Evolutionary conservation across 2,329 filamentous ascomycete genomes (phyloP), one percentile per base, ranked within the genome.

Genomic region (Fusarium mexicanum): DNA sequence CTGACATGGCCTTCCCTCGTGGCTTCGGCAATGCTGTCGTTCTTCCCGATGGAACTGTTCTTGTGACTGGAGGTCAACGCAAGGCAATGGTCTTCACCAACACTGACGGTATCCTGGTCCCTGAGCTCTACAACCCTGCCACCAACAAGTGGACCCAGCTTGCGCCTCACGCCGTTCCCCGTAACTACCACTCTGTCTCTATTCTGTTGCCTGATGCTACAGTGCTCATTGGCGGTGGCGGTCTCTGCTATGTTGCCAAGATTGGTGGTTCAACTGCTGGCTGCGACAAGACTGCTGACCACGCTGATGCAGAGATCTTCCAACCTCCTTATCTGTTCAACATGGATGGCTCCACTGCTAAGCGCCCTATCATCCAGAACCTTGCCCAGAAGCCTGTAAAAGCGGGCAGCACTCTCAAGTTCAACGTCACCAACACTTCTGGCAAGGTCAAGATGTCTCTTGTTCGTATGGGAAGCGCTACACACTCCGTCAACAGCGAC

Each of bases 401-500:
- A 47, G 75, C 76, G 3, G 78, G 76, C 3, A 61, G 62, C n/a
- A 73, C 67, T 1, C 64, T 79, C 26, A 72, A 57, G 31, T 79
- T 79, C 59, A 67, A 58, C 31, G 78, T 80, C 18, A 61, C 64
- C 18, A 71, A 76, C 61, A 46, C 38, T 51, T 58, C 72, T 7
- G 74, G 77, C 53, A 69, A 73, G 2, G 20, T 80, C 40, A 77
- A 77, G 6, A 84, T 85, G 44, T 82, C 84, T 1, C 76, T 90
- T 20, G 78, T 91, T 35, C 83, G 89, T 11, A 83, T 85, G 51
- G 85, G 87, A 3, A 84, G 83, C 8, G 81, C 82, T 8, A 91
- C 89, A 1, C 88, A 90, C 76, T 85, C 87, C 4, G 84, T 90
- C 54, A 88, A 91, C 73, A 90, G 86, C 0, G 89, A 91, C 77